Percentiles rank a stretch among this genome's conserved stretches.
Evolutionary conservation across 371 early-diverging fungal species (phyloP).

Genomic region (Rhizomucor miehei): DNA sequence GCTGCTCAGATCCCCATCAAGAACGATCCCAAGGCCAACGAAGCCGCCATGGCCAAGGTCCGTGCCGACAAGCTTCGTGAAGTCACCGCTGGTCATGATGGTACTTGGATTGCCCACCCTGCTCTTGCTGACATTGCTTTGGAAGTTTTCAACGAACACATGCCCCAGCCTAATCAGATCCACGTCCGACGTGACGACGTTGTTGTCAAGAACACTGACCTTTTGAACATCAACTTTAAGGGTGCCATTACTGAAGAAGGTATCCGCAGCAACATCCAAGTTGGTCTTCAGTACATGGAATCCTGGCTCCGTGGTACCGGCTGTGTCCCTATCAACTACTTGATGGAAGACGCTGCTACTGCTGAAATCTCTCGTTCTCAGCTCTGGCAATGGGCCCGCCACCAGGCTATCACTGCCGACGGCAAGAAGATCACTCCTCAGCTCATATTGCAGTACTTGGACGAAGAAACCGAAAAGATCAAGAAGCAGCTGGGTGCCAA

Average conservation of each 20-base stretch:
- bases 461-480: slow-evolving; percentile 81
- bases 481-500: slow-evolving; percentile 59
- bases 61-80: slow-evolving; percentile 91
- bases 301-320: slow-evolving; percentile 94
- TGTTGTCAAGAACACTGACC: slow-evolving; percentile 74
- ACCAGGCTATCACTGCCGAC: slow-evolving; percentile 77
- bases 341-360: slow-evolving; percentile 68
- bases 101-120: slow-evolving; percentile 98
- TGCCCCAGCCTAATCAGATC: slow-evolving; percentile 96
- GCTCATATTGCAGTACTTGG: slow-evolving; percentile 71
- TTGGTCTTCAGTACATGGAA: slow-evolving; percentile 92
- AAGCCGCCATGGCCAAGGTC: slow-evolving; percentile 88
- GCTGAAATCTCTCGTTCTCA: slow-evolving; percentile 97
- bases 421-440: slow-evolving; percentile 78
- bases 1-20: slow-evolving; percentile 97
- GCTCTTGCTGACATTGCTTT: slow-evolving; percentile 87
- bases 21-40: slow-evolving; percentile 80
- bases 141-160: slow-evolving; percentile 88
- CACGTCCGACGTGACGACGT: slow-evolving; percentile 90
- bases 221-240: slow-evolving; percentile 77
- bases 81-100: slow-evolving; percentile 91
- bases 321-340: slow-evolving; percentile 87
- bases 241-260: slow-evolving; percentile 87
- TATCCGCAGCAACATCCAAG: slow-evolving; percentile 87
- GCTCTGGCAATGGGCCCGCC: slow-evolving; percentile 95